phyloP scores from a whole-genome alignment of 1,284 basidiomycete species.

The Austroboletus novae-zelandiae region DNA sequence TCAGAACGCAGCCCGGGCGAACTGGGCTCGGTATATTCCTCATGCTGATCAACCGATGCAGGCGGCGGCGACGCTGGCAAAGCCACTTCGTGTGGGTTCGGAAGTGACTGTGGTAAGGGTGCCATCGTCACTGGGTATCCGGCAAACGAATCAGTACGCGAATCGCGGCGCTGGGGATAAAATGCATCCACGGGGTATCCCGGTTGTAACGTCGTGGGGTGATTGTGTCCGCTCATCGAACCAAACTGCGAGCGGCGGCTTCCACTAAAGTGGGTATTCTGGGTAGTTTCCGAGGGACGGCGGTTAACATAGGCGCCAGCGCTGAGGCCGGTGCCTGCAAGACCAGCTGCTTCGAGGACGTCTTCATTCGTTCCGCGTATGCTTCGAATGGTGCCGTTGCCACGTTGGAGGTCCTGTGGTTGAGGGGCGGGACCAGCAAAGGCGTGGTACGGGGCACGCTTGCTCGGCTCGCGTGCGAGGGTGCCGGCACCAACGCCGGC shows the following conservation, averaged over 20 bases:
- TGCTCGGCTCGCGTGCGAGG: constrained; percentile 36
- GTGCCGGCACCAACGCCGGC: constrained; percentile 38
- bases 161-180: constrained; percentile 17
- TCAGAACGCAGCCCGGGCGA: constrained; percentile 13
- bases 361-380: constrained; percentile 24
- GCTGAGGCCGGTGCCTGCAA: constrained; percentile 10
- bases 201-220: constrained; percentile 20
- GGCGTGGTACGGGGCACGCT: constrained; percentile 46
- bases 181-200: constrained; percentile 29
- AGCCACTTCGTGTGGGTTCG: constrained; percentile 18
- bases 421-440: constrained; percentile 38
- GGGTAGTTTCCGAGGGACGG: constrained; percentile 23
- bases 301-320: constrained; percentile 18
- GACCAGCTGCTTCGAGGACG: constrained; percentile 30
- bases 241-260: constrained; percentile 22
- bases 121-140: constrained; percentile 20
- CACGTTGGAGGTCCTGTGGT: constrained; percentile 9
- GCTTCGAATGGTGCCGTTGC: constrained; percentile 11
- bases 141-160: constrained; percentile 29
- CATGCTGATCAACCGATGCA: background rate
- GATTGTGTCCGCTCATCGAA: constrained; percentile 15
- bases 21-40: constrained; percentile 9
- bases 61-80: constrained; percentile 14
- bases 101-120: constrained; percentile 24
- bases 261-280: constrained; percentile 22